These are phyloP conservation scores for Leucocoprinus sp. DNA, from an alignment of 768 basidiomycete species.

Conservation along the genomic window DNA sequence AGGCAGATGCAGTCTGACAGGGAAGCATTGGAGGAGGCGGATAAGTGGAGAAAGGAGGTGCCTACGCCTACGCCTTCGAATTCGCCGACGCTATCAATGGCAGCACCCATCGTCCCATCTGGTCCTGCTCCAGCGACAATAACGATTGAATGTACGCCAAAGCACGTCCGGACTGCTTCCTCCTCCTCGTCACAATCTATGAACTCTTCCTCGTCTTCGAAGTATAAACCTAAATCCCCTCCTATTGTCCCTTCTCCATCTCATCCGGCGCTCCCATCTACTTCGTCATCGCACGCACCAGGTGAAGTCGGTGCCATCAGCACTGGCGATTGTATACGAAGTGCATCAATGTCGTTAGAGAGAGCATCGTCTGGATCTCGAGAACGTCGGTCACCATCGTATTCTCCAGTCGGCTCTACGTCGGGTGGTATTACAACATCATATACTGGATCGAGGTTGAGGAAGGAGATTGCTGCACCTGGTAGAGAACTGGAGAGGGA, in stretches of 20 bases:
- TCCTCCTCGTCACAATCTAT: constrained; percentile 3
- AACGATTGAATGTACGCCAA: background rate
- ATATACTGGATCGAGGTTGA: background rate
- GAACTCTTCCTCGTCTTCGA: background rate
- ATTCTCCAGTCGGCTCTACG: too few relatives aligned
- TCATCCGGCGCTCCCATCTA: constrained; percentile 10
- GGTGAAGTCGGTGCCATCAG: constrained; percentile 5
- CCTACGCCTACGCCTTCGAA: constrained; percentile 64
- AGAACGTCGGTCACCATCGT: constrained; percentile 5
- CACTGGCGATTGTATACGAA: background rate
- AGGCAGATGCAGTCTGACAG: constrained; percentile 10
- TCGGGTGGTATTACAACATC: background rate
- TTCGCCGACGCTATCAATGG: constrained; percentile 35
- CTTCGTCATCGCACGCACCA: constrained; percentile 11
- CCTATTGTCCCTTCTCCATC: constrained; percentile 12
- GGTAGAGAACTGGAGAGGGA: constrained; percentile 5
- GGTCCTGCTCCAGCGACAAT: constrained; percentile 11
- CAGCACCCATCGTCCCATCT: constrained; percentile 17
- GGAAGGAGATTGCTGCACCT: background rate
- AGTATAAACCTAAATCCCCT: background rate
- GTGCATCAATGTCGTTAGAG: constrained; percentile 7
- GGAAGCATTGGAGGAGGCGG: constrained; percentile 19
- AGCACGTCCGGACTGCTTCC: constrained; percentile 3
- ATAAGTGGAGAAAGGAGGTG: constrained; percentile 23
- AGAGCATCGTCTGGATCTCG: constrained; percentile 9